Evolutionary conservation across 352 stramenopile species (phyloP), one percentile per base, ranked within the genome.

Genomic region (Sclerospora graminicola): DNA sequence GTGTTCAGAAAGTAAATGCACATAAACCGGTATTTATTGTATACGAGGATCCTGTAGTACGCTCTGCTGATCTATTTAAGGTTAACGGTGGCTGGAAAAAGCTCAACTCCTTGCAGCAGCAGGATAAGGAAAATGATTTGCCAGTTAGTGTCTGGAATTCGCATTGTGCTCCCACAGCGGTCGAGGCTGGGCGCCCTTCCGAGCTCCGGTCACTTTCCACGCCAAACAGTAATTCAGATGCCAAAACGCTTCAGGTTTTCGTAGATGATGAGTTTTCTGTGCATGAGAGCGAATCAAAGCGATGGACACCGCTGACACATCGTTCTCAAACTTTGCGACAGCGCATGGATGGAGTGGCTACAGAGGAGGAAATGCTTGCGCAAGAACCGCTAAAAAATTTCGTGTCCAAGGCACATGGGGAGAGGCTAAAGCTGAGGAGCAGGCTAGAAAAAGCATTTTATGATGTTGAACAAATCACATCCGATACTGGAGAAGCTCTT

Each of bases 1-100:
- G 66, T 27, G 64, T 82, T 34, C 69, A 80, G 38, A 66, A 64
- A 51, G 56, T 56, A 7, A 84, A 84, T 48, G 63, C 69, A 13
- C 66, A 86, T 58, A 89, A 89, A 52, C 76, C 76, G 71, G 76
- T 85, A 82, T 89, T 89, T 82, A 67, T 55, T 41, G 63, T 89
- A 37, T 89, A 86, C 46, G 73, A 89, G 59, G 76, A 89, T 48
- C 71, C 69, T 61, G 45, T 45, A 48, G 63, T 53, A 15, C 53
- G 54, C 18, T 59, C 79, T 45, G 51, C 73, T 31, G 76, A 89
- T 69, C 45, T 60, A 34, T 72, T 86, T 66, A 57, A 66, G 21
- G 55, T 63, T 49, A 72, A 63, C 61, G 51, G 60, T 68, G 60
- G 80, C 51, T 89, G 78, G 78, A 75, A 66, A 53, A 77, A 67